Evolutionary conservation across 257 asterid species (phyloP), one percentile per base, ranked within the genome.

Genomic region (Solanum megistacrolobum): DNA sequence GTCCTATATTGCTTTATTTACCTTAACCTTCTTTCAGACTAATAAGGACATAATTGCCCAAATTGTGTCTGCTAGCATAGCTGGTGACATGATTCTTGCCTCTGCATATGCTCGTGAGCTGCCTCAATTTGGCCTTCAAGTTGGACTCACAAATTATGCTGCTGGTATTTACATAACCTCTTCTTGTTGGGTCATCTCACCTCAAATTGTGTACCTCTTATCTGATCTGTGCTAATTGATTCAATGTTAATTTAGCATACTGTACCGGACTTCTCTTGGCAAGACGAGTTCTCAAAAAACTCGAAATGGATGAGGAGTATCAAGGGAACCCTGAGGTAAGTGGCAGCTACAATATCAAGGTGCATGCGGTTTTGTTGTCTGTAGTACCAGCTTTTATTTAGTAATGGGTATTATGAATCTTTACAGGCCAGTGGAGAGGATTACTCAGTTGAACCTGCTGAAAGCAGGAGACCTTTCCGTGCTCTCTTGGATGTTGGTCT

Each of bases 401-500:
- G 34, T 20, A 43, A 14, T 85, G 27, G 75, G 16, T 65, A 9
- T 36, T 20, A 7, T 72, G 20, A 12, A 5, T 68, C 23, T 68
- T 88, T 83, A 65, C 89, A 96, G 98, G 99, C 98, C 12, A 94
- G 93, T 76, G 99, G 98, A n/a, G 98, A 95, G 90, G 98, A 96
- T 91, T 96, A 89, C 88, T 94, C 98, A 9, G 98, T 96, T 83
- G 99, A 96, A 86, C 98, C 97, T 23, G 93, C 94, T 58, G 98
- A 96, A 23, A 92, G 83, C 90, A 93, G 99, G 90, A 94, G 98
- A 92, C 99, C 98, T 2, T 95, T 96, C 94, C 98, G 99, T 86
- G 98, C 98, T 9, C 98, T 96, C 74, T 91, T 96, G 60, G 98
- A 95, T 89, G 99, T 95, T 88, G 99, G 99, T 31, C 99, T 95